phyloP scores from a whole-genome alignment of 352 stramenopile species.

The Pythium guiyangense region DNA sequence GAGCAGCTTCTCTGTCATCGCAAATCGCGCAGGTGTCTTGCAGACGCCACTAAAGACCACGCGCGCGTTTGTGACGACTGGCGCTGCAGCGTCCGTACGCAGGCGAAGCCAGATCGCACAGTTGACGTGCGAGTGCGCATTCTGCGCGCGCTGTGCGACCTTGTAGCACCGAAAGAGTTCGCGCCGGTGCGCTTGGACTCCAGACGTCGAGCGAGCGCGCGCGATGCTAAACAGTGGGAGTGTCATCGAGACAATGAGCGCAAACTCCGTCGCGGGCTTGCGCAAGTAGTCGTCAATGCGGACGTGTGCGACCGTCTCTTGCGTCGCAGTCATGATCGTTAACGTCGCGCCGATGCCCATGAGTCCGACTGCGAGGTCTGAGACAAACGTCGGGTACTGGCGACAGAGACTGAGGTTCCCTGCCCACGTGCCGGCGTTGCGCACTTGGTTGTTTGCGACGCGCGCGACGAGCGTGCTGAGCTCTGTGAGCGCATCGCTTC shows the following conservation, averaged over 20 bases:
- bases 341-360: constrained; percentile 57
- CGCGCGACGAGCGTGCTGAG: constrained; percentile 31
- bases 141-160: constrained; percentile 39
- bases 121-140: constrained; percentile 58
- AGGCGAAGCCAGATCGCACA: constrained; percentile 31
- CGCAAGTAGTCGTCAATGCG: constrained; percentile 19
- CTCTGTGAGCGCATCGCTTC: constrained; percentile 35
- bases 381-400: constrained; percentile 42
- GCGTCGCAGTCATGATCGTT: constrained; percentile 62
- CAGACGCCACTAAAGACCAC: constrained; percentile 68
- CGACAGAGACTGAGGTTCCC: constrained; percentile 29
- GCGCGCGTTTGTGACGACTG: constrained; percentile 46
- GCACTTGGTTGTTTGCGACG: constrained; percentile 61
- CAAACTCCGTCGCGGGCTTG: constrained; percentile 15
- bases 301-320: constrained; percentile 26
- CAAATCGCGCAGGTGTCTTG: constrained; percentile 46
- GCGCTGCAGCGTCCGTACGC: constrained; percentile 45
- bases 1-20: constrained; percentile 56
- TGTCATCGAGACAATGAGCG: constrained; percentile 25
- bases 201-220: no score
- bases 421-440: constrained; percentile 21
- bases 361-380: constrained; percentile 59
- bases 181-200: neutral
- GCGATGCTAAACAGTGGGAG: constrained; percentile 33
- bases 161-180: constrained; percentile 39